Evolutionary conservation across 2,329 filamentous ascomycete genomes (phyloP).

Genomic region (Dactylellina drechsleri): DNA sequence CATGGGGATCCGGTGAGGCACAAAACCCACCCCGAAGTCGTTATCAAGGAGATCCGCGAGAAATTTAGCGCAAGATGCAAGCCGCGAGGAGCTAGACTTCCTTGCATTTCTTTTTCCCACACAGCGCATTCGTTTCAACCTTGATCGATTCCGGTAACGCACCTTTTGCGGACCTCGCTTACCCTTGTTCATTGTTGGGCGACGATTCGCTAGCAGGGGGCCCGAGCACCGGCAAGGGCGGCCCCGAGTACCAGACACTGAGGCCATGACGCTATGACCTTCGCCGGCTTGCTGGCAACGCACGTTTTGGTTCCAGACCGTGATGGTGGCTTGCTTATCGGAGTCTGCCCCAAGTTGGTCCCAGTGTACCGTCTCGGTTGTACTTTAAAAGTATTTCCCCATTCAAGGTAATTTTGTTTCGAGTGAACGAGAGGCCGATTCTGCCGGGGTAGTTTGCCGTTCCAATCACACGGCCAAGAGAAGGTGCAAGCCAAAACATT

Average conservation of each 20-base stretch:
- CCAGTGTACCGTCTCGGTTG: constrained; percentile 18
- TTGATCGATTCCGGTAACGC: constrained; percentile 6
- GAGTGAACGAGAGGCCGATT: constrained; percentile 21
- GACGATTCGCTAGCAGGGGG: constrained; percentile 21
- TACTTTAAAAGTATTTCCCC: constrained; percentile 25
- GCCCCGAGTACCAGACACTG: constrained; percentile 43
- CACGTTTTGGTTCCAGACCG: constrained; percentile 23
- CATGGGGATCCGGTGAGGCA: neutral
- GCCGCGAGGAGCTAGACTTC: constrained; percentile 14
- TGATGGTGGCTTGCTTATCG: constrained; percentile 42
- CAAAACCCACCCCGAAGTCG: neutral
- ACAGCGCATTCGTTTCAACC: neutral
- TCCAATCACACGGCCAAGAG: neutral
- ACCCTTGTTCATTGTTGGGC: constrained; percentile 17
- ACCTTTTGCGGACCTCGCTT: constrained; percentile 25
- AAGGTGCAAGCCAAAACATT: constrained; percentile 13
- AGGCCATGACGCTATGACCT: constrained; percentile 19
- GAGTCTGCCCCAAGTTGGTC: constrained; percentile 14
- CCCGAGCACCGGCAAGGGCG: constrained; percentile 41
- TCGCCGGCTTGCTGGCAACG: constrained; percentile 20
- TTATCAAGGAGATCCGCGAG: constrained; percentile 13
- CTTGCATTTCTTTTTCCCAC: constrained; percentile 2
- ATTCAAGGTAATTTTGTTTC: constrained; percentile 23
- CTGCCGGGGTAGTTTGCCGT: constrained; percentile 12
- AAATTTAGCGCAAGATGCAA: constrained; percentile 11